Percentiles rank a stretch among this genome's conserved stretches.
phyloP scores from a whole-genome alignment of 208 protist species.

The Crithidia thermophila region DNA sequence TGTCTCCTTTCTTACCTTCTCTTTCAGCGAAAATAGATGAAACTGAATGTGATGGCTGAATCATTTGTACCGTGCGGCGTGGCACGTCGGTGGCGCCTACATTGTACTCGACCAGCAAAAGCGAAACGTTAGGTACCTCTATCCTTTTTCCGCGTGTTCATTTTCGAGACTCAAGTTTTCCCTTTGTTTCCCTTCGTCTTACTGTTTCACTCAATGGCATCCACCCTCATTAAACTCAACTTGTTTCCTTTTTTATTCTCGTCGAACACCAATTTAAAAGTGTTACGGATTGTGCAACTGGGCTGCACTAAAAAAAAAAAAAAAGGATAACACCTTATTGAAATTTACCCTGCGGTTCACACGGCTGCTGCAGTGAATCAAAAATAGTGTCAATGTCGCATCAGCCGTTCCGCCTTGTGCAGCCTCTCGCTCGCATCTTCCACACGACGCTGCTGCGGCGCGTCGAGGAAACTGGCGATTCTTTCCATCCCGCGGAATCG shows the following conservation, averaged over 20 bases:
- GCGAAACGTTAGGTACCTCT: too few species aligned
- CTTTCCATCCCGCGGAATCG: constrained; percentile 16
- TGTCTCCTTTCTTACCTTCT: too few species aligned
- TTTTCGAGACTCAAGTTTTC: background rate
- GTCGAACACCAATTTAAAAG: too few species aligned
- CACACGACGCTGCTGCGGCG: constrained; percentile 36
- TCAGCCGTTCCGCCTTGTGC: constrained; percentile 52
- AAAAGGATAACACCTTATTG: background rate
- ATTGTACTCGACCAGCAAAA: too few species aligned
- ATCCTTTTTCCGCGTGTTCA: background rate
- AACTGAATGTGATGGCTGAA: too few species aligned
- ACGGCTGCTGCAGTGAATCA: too few species aligned
- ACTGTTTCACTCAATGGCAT: background rate
- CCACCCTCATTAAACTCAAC: background rate
- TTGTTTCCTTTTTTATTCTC: constrained; percentile 1
- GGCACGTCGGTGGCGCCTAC: too few species aligned
- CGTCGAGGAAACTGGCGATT: constrained; percentile 5
- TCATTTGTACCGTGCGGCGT: too few species aligned
- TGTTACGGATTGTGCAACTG: too few species aligned
- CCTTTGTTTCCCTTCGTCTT: background rate
- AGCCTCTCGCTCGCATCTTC: constrained; percentile 48
- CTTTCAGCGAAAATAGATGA: too few species aligned
- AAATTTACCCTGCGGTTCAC: too few species aligned
- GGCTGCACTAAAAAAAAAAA: constrained; percentile 14
- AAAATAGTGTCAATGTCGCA: constrained; percentile 46